Evolutionary conservation across 345 rosid genomes (phyloP), one percentile per base, ranked within the genome.

Genomic region (Viola odorata): DNA sequence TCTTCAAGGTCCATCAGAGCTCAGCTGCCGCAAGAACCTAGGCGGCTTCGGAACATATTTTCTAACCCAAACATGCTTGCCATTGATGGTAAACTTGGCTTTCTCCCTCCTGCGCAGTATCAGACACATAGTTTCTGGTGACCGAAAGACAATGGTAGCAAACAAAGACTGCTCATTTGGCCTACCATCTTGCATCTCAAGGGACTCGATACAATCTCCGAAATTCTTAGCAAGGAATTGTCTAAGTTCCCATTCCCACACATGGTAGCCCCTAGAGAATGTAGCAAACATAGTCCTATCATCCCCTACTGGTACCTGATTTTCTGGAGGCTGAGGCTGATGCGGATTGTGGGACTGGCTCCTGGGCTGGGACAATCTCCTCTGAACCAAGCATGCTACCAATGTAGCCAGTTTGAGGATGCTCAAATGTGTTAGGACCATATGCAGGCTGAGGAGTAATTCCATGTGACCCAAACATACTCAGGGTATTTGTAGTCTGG

Each of bases 41-140:
- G 62, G 57, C 6, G 55, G 70, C 40, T 85, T 81, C 0, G 84
- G 82, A 3, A 81, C 77, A 38, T 67, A 85, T 68, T 81, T 83
- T 12, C 91, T 60, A 14, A 74, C 86, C 88, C 91, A 85, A 0
- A 81, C 88, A 60, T 85, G 88, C 65, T 85, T 85, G 37, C 91
- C 88, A 8, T 85, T 85, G 70, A 85, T 83, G 62, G 57, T 66
- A 59, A 85, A 85, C 59, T 83, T 85, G 1, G 73, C 83, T 57
- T 73, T 80, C 48, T 55, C 61, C 13, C 4, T 12, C 1, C 81
- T 76, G 12, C 57, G 58, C 15, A 81, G 85, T 37, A 85, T 64
- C 38, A 5, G 3, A 0, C 71, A 64, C 49, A 85, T 69, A 13
- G 61, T 51, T 0, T 68, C 11, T 2, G 58, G 10, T 0, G 82